Conservation (phyloP, 2,329 filamentous ascomycete genomes). For the Cladosporium halotolerans region DNA sequence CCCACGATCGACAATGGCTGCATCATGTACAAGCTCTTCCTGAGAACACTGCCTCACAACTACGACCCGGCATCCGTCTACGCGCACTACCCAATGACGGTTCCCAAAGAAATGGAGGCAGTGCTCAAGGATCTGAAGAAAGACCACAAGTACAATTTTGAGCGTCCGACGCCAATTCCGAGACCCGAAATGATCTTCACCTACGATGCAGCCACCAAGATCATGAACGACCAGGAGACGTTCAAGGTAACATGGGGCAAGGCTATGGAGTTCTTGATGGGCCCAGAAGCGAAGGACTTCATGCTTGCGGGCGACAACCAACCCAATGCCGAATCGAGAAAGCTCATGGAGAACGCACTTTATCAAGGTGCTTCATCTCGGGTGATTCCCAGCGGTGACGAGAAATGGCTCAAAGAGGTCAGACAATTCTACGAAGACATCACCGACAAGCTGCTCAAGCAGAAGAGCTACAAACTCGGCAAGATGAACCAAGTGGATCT, state of each 20-base stretch:
- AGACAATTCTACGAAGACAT: slow-evolving; percentile 44
- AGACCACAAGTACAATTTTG: slow-evolving; percentile 37
- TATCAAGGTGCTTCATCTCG: slow-evolving; percentile 32
- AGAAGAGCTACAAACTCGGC: slow-evolving; percentile 42
- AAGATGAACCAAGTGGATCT: slow-evolving; percentile 43
- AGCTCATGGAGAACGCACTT: slow-evolving; percentile 38
- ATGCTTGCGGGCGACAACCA: slow-evolving; percentile 43
- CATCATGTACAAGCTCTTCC: slow-evolving; percentile 47
- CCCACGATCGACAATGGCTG: slow-evolving; percentile 43
- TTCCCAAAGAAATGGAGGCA: slow-evolving; percentile 42
- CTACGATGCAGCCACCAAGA: slow-evolving; percentile 38
- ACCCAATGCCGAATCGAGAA: slow-evolving; percentile 37
- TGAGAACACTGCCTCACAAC: slow-evolving; percentile 45
- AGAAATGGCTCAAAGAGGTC: slow-evolving; percentile 42
- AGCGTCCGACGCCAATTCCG: slow-evolving; percentile 23
- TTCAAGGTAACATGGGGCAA: slow-evolving; percentile 45
- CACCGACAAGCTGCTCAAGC: slow-evolving; percentile 39
- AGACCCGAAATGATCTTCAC: slow-evolving; percentile 39
- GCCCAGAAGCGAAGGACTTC: slow-evolving; percentile 39
- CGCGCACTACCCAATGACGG: slow-evolving; percentile 45
- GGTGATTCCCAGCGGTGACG: slow-evolving; percentile 23
- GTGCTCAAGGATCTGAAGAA: slow-evolving; percentile 37
- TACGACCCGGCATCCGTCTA: slow-evolving; percentile 45
- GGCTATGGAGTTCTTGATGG: slow-evolving; percentile 41
- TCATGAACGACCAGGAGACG: slow-evolving; percentile 37